Evolutionary conservation across 2,329 filamentous ascomycete genomes (phyloP).

Genomic region (Metarhizium brunneum): DNA sequence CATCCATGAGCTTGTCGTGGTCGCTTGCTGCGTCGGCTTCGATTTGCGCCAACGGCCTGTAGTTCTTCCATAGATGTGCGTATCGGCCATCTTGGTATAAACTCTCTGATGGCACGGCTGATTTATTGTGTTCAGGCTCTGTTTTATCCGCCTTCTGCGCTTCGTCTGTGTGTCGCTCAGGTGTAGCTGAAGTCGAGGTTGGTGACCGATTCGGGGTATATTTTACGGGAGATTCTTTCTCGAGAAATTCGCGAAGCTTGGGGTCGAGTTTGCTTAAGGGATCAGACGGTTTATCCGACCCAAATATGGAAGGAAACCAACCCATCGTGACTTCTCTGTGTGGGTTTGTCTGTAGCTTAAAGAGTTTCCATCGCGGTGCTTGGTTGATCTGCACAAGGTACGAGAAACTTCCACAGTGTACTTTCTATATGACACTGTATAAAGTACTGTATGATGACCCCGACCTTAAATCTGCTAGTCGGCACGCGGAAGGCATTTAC

Average conservation of each 20-base stretch:
- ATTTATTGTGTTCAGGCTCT: conserved; percentile 7
- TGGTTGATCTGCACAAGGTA: not conserved
- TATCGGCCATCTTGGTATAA: conserved; percentile 53
- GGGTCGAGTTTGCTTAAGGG: conserved; percentile 71
- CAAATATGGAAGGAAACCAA: conserved; percentile 46
- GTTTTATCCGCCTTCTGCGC: conserved; percentile 11
- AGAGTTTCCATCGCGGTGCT: not conserved
- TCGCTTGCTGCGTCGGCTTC: conserved; percentile 63
- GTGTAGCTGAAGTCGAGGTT: conserved; percentile 7
- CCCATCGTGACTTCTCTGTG: conserved; percentile 34
- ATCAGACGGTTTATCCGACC: conserved; percentile 37
- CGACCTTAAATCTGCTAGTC: too few relatives aligned
- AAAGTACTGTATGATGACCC: not conserved
- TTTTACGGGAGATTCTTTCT: conserved; percentile 71
- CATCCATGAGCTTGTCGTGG: conserved; percentile 69
- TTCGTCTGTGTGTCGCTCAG: conserved; percentile 6
- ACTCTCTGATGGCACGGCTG: conserved; percentile 37
- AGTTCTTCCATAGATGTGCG: conserved; percentile 88
- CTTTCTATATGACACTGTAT: not conserved
- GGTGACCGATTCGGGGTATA: conserved; percentile 33
- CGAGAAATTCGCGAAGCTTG: conserved; percentile 72
- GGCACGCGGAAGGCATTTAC: too few relatives aligned
- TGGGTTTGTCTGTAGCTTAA: not conserved
- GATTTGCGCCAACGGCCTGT: conserved; percentile 62
- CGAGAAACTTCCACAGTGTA: too few relatives aligned